Conservation (phyloP, 179 eudicot species). For the Heliamphora pulchella region DNA sequence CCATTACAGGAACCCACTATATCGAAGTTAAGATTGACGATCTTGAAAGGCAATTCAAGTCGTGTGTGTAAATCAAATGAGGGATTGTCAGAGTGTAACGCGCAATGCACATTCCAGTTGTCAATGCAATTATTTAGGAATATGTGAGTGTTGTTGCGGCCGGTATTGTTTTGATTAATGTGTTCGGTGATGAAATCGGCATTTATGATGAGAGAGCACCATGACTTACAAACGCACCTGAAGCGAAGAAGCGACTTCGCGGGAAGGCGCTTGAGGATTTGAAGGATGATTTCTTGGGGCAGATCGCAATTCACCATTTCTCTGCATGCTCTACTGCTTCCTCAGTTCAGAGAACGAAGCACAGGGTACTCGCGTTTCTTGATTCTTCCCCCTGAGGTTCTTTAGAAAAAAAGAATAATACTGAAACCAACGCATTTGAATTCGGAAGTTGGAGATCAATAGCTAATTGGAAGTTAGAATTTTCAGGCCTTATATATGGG, state of each 20-base stretch:
- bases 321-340: background rate
- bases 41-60: background rate
- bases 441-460: too few species aligned
- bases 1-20: conserved; percentile 11
- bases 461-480: too few species aligned
- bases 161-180: background rate
- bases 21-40: background rate
- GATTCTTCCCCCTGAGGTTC: too few species aligned
- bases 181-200: background rate
- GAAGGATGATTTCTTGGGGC: background rate
- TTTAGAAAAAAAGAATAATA: too few species aligned
- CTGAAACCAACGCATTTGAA: too few species aligned
- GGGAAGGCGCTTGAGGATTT: background rate
- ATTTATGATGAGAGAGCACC: background rate
- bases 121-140: background rate
- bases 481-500: too few species aligned
- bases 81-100: background rate
- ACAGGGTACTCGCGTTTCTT: too few species aligned
- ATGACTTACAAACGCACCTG: conserved; percentile 5
- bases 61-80: background rate
- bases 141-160: background rate
- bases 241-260: conserved; percentile 3
- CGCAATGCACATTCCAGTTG: background rate
- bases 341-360: background rate
- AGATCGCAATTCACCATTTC: background rate